Percentiles rank a stretch among this genome's conserved stretches.
phyloP scores from a whole-genome alignment of 768 basidiomycete species.

The Suillus cothurnatus region DNA sequence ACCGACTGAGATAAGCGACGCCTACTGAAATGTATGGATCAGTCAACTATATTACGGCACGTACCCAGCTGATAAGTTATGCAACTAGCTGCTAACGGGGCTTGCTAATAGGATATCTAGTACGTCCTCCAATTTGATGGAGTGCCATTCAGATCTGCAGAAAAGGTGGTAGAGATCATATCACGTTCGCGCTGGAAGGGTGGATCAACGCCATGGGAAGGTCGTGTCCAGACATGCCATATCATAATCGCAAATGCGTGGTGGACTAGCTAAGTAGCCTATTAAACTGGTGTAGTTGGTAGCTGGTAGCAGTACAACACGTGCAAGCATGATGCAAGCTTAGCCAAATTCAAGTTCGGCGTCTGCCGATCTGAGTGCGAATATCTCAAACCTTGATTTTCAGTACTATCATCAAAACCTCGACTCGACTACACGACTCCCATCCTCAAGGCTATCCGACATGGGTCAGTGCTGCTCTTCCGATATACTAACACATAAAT shows the following conservation, averaged over 20 bases:
- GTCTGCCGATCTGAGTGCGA: constrained; percentile 31
- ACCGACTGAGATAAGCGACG: background rate
- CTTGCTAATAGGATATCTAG: background rate
- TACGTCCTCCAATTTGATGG: background rate
- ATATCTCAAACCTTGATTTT: constrained; percentile 40
- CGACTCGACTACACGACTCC: constrained; percentile 43
- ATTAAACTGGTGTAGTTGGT: background rate
- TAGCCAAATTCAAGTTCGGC: constrained; percentile 27
- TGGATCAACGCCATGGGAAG: background rate
- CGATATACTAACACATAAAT: constrained; percentile 3
- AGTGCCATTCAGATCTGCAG: background rate
- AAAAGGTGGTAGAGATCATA: background rate
- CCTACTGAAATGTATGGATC: background rate
- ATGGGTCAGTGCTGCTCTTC: constrained; percentile 66
- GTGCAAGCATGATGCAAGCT: background rate
- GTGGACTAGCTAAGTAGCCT: background rate
- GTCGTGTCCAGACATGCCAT: background rate
- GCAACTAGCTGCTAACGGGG: background rate
- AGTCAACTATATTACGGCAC: background rate
- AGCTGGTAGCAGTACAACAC: background rate
- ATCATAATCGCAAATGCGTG: background rate
- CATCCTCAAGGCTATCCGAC: constrained; percentile 71
- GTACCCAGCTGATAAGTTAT: background rate
- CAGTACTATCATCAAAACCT: constrained; percentile 56
- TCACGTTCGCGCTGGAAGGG: background rate